A percentile compares a stretch with the other conserved stretches of the same genome.
phyloP scores from a whole-genome alignment of 495 filamentous ascomycete genomes.

The Xylaria grammica region DNA sequence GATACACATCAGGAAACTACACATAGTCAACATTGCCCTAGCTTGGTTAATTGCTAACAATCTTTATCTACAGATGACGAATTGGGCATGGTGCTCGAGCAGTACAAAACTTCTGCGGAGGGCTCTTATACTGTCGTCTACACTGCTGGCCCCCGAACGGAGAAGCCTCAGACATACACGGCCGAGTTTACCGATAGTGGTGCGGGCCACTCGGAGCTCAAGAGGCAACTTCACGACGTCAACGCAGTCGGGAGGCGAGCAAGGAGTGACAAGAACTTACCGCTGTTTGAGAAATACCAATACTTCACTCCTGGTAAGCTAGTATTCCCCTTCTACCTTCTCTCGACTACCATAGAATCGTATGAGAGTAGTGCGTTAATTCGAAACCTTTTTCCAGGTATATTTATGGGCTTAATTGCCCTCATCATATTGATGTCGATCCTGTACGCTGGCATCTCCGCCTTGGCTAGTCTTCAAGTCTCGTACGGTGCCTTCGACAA shows the following conservation, averaged over 20 bases:
- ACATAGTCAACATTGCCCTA: no score
- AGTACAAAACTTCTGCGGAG: conserved; percentile 30
- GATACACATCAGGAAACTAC: not conserved
- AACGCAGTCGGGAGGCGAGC: conserved; percentile 24
- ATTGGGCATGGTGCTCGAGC: conserved; percentile 43
- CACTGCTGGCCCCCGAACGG: conserved; percentile 30
- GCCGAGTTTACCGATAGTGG: conserved; percentile 49
- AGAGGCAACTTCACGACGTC: conserved; percentile 40
- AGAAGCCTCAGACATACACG: conserved; percentile 50
- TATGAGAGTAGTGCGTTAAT: not conserved
- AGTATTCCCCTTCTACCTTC: no score
- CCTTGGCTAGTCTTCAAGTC: conserved; percentile 80
- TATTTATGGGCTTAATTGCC: conserved; percentile 79
- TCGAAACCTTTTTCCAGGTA: conserved; percentile 50
- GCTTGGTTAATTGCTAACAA: conserved; percentile 19
- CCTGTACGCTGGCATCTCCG: conserved; percentile 75
- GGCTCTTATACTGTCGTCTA: conserved; percentile 56
- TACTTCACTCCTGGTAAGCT: conserved; percentile 73
- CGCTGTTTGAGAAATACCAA: conserved; percentile 89
- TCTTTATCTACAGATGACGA: conserved; percentile 41
- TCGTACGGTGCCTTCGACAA: conserved; percentile 95
- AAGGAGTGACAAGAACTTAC: conserved; percentile 43
- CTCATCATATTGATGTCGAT: conserved; percentile 72
- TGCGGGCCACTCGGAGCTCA: conserved; percentile 54
- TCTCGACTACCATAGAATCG: no score